Percentiles rank a stretch among this genome's conserved stretches.
Evolutionary conservation across 2,329 filamentous ascomycete species (phyloP).

Genomic region (Aspergillus thermomutatus): DNA sequence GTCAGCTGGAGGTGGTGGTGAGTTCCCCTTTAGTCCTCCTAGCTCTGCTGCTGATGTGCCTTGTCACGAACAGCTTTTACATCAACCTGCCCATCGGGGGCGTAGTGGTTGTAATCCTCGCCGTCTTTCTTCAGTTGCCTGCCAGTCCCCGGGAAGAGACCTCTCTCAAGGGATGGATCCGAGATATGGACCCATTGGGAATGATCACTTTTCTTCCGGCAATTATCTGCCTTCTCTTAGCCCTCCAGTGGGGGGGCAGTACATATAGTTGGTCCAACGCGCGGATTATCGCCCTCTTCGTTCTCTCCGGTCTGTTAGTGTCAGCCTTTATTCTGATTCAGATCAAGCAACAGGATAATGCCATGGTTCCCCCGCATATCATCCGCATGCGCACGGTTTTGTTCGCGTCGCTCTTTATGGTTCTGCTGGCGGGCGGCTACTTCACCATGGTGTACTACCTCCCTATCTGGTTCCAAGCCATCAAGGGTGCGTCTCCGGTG

Average conservation of each 20-base stretch:
- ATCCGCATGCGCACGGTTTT: neutral
- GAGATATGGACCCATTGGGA: slow-evolving; percentile 32
- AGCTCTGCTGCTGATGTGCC: too few species aligned
- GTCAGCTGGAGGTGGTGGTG: slow-evolving; percentile 11
- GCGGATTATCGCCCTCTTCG: slow-evolving; percentile 3
- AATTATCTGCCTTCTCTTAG: slow-evolving; percentile 8
- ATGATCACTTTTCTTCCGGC: slow-evolving; percentile 23
- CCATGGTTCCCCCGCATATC: slow-evolving; percentile 3
- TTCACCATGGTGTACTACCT: slow-evolving; percentile 2
- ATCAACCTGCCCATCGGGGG: slow-evolving; percentile 41
- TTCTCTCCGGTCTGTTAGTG: too few species aligned
- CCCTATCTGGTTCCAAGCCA: slow-evolving; percentile 33
- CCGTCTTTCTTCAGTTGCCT: slow-evolving; percentile 46
- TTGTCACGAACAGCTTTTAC: slow-evolving; percentile 28
- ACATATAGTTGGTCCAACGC: slow-evolving; percentile 39
- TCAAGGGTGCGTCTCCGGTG: slow-evolving; percentile 22
- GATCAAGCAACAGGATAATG: neutral
- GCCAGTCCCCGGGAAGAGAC: slow-evolving; percentile 23
- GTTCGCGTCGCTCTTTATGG: neutral
- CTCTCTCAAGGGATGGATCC: slow-evolving; percentile 27
- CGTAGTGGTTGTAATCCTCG: slow-evolving; percentile 42
- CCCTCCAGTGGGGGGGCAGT: slow-evolving; percentile 32
- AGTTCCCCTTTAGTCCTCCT: too few species aligned
- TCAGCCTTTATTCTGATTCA: neutral
- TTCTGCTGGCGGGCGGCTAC: too few species aligned